Percentiles rank a stretch among this genome's conserved stretches.
These are phyloP conservation scores for Blastocystis sp. DNA, from an alignment of 352 stramenopile genomes.

Conservation along the genomic window DNA sequence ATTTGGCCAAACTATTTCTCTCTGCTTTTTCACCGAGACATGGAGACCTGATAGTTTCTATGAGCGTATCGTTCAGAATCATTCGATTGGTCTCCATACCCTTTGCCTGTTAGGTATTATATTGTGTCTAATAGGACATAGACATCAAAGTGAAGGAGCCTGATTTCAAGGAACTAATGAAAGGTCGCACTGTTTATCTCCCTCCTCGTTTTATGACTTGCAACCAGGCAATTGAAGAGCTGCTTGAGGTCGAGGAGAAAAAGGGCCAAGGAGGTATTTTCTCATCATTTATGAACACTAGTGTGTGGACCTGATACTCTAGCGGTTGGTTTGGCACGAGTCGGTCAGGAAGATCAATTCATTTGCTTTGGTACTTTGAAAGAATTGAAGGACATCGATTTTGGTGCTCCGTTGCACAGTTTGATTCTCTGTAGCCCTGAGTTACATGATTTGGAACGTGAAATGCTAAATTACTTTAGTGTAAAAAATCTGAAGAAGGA, in stretches of 20 bases:
- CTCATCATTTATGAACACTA: conserved; percentile 4
- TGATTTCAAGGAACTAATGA: conserved; percentile 91
- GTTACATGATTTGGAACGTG: conserved; percentile 88
- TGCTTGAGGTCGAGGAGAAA: conserved; percentile 86
- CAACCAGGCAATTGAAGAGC: conserved; percentile 85
- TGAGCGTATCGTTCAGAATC: conserved; percentile 94
- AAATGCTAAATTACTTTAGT: conserved; percentile 75
- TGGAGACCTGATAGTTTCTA: conserved; percentile 95
- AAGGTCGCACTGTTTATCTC: conserved; percentile 82
- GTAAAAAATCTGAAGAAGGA: conserved; percentile 32
- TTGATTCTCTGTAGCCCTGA: conserved; percentile 86
- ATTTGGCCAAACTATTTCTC: conserved; percentile 94
- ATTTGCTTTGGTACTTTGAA: conserved; percentile 91
- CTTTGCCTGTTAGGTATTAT: conserved; percentile 80
- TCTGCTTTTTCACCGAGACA: conserved; percentile 87
- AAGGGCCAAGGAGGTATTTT: conserved; percentile 71
- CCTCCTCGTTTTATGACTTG: conserved; percentile 95
- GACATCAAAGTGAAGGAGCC: conserved; percentile 99
- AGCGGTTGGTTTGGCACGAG: conserved; percentile 85
- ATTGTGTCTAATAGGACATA: neutral
- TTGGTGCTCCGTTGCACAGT: conserved; percentile 89
- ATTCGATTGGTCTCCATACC: conserved; percentile 89
- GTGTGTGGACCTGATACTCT: conserved; percentile 69
- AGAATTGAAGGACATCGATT: conserved; percentile 84
- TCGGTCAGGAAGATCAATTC: conserved; percentile 82